Evolutionary conservation across 1,284 basidiomycete species (phyloP), one percentile per base, ranked within the genome.

Genomic region (Apiotrichum siamense): DNA sequence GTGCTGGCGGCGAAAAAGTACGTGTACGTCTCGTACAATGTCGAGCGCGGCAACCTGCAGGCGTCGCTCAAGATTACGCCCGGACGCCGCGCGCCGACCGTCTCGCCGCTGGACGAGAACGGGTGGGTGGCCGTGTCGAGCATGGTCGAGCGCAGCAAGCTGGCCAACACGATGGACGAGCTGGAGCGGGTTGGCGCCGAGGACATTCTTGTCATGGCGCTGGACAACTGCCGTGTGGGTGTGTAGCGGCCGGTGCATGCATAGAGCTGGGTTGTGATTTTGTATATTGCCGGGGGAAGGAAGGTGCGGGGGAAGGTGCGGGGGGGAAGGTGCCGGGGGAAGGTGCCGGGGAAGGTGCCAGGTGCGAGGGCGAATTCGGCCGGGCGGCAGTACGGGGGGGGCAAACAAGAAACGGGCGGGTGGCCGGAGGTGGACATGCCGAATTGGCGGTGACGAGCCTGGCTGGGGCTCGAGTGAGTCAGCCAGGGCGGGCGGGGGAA

Each of bases 171-270:
- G n/a, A 97, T 98, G 94, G 94, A 98, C 70, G 77, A 82, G 50
- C 76, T 98, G 46, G 84, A 87, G 57, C 78, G 75, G 37, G 80
- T 84, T 42, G 94, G 94, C 20, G 94, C 94, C 0, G 82, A 87
- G 70, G 94, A 98, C 70, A 83, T 97, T 44, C 75, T 97, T 59
- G 84, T 94, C 52, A 85, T 96, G 64, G 87, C 84, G 58, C 76
- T 98, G 60, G 85, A 91, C 71, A 97, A 97, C 72, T 97, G 92
- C 76, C 83, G 93, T 75, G 92, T 97, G 33, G 93, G 78, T 37
- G 65, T 73, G 11, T 70, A 65, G 55, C 17, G 32, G 18, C 10
- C 20, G 24, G 38, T 20, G 29, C 29, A 31, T 31, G 29, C 29
- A 31, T 11, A n/a, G 40, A 41, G 15, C 7, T 24, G 12, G 17